Evolutionary conservation across 805 yeast genomes (phyloP), one percentile per base, ranked within the genome.

Genomic region (Teunomyces pallodes): DNA sequence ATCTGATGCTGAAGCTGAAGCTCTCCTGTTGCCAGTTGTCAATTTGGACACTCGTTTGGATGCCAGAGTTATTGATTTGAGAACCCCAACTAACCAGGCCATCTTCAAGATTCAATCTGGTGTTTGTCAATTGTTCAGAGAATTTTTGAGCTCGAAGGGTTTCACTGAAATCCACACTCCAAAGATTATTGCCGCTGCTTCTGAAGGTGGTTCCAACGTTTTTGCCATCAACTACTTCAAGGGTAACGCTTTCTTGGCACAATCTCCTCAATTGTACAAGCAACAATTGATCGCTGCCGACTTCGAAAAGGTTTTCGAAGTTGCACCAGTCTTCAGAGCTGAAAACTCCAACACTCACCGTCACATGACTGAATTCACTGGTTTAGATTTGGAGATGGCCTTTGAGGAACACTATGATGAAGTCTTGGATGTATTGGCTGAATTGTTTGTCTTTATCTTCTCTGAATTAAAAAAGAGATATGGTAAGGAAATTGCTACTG

Each of bases 331-430:
- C 39, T 94, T 94, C 82, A 84, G 99, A 74, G 99, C 99, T 49
- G 99, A 94, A 72, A 92, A 94, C 79, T 92, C 98, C 53, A 91
- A 94, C 77, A 92, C 99, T 16, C 98, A 94, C 72, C 91, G 99
- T 76, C 99, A 94, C 73, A 86, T 94, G 96, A 94, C 99, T 48
- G 99, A 94, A 74, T 94, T 94, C 69, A 87, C 87, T 53, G 99
- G 99, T 50, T 83, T 95, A 61, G 99, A 94, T 78, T 74, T 94
- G 74, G 99, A 94, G 74, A 90, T 94, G 96, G 88, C 97, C 9
- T 87, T 94, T 65, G 98, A 94, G 75, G 97, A 91, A 75, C 97
- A 94, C 74, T 94, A 94, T 70, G 95, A 94, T 65, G 99, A 94
- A 76, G 95, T 85, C 40, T 70, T 80, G 58, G 81, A 78, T 44